phyloP scores from a whole-genome alignment of 2,329 filamentous ascomycete genomes.

The Pseudonectria buxi region DNA sequence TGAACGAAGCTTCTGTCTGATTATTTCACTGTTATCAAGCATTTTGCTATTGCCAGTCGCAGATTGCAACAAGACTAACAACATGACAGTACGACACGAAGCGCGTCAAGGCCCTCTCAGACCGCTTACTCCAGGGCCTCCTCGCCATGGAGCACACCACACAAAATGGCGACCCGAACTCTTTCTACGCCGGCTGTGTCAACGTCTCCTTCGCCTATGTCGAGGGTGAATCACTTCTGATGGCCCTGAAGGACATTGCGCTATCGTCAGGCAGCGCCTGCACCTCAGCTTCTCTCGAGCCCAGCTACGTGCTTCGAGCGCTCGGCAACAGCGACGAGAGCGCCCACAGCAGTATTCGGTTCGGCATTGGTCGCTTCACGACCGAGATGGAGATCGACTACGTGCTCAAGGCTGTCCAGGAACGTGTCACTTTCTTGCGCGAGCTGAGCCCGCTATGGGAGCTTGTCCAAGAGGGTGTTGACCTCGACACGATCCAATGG shows the following conservation, averaged over 20 bases:
- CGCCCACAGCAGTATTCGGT: conserved; percentile 94
- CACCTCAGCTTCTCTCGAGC: conserved; percentile 92
- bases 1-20: conserved; percentile 67
- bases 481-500: conserved; percentile 96
- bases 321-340: conserved; percentile 95
- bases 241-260: conserved; percentile 97
- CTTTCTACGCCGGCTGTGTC: conserved; percentile 92
- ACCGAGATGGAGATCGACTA: conserved; percentile 96
- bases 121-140: conserved; percentile 75
- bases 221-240: conserved; percentile 93
- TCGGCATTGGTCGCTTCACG: conserved; percentile 95
- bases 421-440: conserved; percentile 85
- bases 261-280: conserved; percentile 94
- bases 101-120: conserved; percentile 74
- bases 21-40: conserved; percentile 1
- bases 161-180: conserved; percentile 76
- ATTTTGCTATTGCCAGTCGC: conserved; percentile 1
- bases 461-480: conserved; percentile 92
- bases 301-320: conserved; percentile 90
- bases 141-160: conserved; percentile 85
- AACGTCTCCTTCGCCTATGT: conserved; percentile 99
- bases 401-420: conserved; percentile 85
- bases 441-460: conserved; percentile 97
- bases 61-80: conserved; percentile 16
- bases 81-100: conserved; percentile 77